Conservation (phyloP, 2,329 filamentous ascomycete species). For the Teratosphaeria nubilosa region DNA sequence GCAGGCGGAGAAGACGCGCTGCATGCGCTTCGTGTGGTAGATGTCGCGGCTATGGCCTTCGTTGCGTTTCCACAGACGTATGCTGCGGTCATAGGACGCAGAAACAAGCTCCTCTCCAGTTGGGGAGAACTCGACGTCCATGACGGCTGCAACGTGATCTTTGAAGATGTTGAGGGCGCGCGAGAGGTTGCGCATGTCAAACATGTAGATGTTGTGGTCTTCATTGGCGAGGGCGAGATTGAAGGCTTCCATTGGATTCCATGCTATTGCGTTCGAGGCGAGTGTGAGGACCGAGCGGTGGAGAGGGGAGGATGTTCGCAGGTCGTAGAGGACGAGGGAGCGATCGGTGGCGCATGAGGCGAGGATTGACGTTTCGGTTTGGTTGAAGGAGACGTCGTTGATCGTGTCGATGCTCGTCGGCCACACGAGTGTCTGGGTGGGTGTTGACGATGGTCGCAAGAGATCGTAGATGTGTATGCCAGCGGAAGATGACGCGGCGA, state of each 20-base stretch:
- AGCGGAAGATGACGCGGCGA: constrained; percentile 65
- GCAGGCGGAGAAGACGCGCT: constrained; percentile 74
- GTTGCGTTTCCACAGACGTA: constrained; percentile 73
- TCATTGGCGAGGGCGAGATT: constrained; percentile 90
- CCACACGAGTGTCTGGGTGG: constrained; percentile 76
- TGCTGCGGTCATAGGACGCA: constrained; percentile 77
- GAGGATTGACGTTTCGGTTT: constrained; percentile 83
- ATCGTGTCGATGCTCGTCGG: constrained; percentile 86
- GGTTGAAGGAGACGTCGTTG: constrained; percentile 79
- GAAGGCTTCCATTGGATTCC: constrained; percentile 96
- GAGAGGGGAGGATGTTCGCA: constrained; percentile 75
- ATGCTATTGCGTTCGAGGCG: constrained; percentile 71
- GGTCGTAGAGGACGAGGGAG: constrained; percentile 80
- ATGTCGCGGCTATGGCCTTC: constrained; percentile 81
- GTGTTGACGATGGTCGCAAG: constrained; percentile 63
- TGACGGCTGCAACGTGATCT: constrained; percentile 82
- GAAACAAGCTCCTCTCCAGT: constrained; percentile 90
- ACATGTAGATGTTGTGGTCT: constrained; percentile 86
- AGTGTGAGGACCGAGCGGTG: constrained; percentile 73
- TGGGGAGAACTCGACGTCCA: constrained; percentile 92
- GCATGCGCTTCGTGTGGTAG: constrained; percentile 97
- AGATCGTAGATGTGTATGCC: constrained; percentile 83
- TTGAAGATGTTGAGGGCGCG: constrained; percentile 82
- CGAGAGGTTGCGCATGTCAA: constrained; percentile 87
- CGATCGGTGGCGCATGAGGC: constrained; percentile 79